phyloP scores from a whole-genome alignment of 192 early-diverging fungal species.

The Funneliformis mosseae region DNA sequence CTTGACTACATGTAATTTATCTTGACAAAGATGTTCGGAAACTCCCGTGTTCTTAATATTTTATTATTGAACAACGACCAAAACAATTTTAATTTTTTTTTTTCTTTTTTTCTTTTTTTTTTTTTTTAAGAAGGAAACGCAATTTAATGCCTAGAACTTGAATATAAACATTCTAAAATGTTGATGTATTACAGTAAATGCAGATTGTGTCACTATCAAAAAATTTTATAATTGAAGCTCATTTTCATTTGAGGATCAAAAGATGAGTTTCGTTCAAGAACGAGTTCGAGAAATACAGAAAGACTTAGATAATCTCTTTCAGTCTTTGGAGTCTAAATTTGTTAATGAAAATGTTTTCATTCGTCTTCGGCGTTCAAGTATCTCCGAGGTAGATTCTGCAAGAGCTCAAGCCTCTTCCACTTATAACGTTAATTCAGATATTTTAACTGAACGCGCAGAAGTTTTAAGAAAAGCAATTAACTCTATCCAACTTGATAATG shows the following conservation, averaged over 20 bases:
- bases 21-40: neutral
- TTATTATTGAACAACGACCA: neutral
- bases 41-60: neutral
- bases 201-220: neutral
- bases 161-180: neutral
- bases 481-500: neutral
- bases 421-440: neutral
- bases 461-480: constrained; percentile 1
- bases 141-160: neutral
- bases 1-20: neutral
- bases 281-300: neutral
- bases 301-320: constrained; percentile 1
- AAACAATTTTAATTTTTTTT: too few species aligned
- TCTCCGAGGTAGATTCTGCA: neutral
- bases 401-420: neutral
- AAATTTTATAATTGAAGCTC: too few species aligned
- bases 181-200: neutral
- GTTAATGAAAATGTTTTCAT: neutral
- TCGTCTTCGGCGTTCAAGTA: neutral
- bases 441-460: neutral
- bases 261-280: constrained; percentile 14
- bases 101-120: too few species aligned
- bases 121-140: neutral
- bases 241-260: neutral
- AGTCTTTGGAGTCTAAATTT: neutral